Base-by-base conservation (phyloP, 495 filamentous ascomycete genomes). In the Letharia lupina region DNA sequence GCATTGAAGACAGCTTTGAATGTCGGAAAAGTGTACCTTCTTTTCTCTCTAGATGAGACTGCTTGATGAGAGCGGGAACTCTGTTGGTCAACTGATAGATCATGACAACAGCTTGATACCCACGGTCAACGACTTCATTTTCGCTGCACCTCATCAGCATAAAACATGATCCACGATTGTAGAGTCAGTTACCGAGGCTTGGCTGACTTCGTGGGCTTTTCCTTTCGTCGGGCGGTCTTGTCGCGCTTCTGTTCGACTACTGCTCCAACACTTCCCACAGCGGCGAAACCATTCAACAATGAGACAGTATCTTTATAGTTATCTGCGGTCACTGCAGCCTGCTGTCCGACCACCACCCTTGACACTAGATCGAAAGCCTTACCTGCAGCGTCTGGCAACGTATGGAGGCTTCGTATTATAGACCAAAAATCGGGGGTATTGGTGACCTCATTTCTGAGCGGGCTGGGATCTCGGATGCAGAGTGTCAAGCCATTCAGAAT, bases 351-450 rank as follows among this genome's bases (percentile, higher is more conserved):
- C 13, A 88, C 83, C 62, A 93, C 86, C 41, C 79, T 80, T 70
- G 92, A 86, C 2, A 96, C 80, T 15, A 98, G 86, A 47, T 89
- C 85, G 73, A 96, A 97, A 9, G 96, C 91, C 16, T 85, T 81
- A 0, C 87, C 80, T 35, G 91, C 87, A 1, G 88, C 86, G 52
- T 90, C 87, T 18, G 82, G 72, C 57, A 87, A 81, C 12, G 78
- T 77, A 47, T 90, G 84, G 44, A 99, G 79, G 13, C 85, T 85
- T 67, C 90, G 84, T 45, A 99, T 78, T 50, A 96, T 91, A 20
- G 90, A 88, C 94, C 94, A 99, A 75, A 99, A 97, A 70, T 99
- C 95, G 2, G 94, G 94, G 37, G 93, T 96, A 28, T 90, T 92
- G 71, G 93, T 92, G 67, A 98, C 90, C 76, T 97, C 93, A 68